phyloP scores from a whole-genome alignment of 2,329 filamentous ascomycete species.

The Rhinocladiella similis region DNA sequence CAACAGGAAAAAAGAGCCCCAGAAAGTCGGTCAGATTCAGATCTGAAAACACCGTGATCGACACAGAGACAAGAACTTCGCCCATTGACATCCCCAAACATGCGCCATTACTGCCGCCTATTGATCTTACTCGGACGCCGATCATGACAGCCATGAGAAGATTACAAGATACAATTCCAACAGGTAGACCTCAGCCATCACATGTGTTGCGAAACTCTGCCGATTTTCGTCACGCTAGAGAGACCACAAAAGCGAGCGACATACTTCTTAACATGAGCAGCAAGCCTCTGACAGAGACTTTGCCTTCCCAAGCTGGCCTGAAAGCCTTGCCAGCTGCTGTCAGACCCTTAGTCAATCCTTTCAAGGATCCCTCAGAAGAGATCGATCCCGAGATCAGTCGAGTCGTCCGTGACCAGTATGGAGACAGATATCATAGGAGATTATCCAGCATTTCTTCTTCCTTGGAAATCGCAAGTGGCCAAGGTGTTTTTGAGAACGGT shows the following conservation, averaged over 20 bases:
- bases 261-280: slow-evolving; percentile 4
- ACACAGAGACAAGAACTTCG: slow-evolving; percentile 12
- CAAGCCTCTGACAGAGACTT: not conserved
- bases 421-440: slow-evolving; percentile 5
- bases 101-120: slow-evolving; percentile 18
- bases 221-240: slow-evolving; percentile 15
- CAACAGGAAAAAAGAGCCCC: slow-evolving; percentile 3
- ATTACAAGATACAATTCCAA: slow-evolving; percentile 16
- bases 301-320: not conserved
- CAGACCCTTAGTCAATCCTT: slow-evolving; percentile 11
- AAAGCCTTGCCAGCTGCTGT: not conserved
- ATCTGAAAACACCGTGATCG: slow-evolving; percentile 14
- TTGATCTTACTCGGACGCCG: slow-evolving; percentile 16
- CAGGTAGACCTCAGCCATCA: slow-evolving; percentile 15
- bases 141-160: slow-evolving; percentile 13
- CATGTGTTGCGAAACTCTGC: slow-evolving; percentile 15
- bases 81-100: slow-evolving; percentile 25
- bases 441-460: not conserved
- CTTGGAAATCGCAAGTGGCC: slow-evolving; percentile 3
- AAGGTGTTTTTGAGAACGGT: slow-evolving; percentile 1
- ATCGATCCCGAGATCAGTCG: not conserved
- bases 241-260: slow-evolving; percentile 1
- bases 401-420: slow-evolving; percentile 9
- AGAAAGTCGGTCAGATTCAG: slow-evolving; percentile 24
- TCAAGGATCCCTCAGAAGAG: slow-evolving; percentile 7